Evolutionary conservation across 768 basidiomycete species (phyloP).

Genomic region (Leccinum truebloodii): DNA sequence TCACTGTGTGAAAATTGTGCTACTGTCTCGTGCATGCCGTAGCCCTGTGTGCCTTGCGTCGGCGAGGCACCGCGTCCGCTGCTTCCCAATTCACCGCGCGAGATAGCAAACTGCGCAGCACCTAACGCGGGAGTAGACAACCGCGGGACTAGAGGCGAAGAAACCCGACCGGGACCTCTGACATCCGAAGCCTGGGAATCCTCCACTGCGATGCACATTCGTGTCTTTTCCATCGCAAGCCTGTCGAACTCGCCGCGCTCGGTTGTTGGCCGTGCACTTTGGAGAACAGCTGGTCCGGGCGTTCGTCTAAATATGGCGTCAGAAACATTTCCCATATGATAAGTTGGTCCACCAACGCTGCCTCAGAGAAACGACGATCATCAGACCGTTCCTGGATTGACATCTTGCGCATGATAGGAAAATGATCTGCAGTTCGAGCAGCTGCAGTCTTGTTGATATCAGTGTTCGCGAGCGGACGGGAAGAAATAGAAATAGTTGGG

Average conservation of each 20-base stretch:
- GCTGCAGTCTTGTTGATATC: not conserved
- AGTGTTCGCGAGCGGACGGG: not conserved
- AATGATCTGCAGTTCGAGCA: not conserved
- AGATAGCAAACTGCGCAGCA: not conserved
- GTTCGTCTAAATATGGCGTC: slow-evolving; percentile 9
- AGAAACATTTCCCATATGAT: not conserved
- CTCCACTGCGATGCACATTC: not conserved
- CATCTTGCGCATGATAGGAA: not conserved
- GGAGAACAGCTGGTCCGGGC: not conserved
- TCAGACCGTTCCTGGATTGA: not conserved
- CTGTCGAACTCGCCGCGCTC: not conserved
- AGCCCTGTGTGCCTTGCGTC: not conserved
- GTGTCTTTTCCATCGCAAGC: not conserved
- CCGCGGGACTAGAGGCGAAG: not conserved
- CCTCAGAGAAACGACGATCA: not conserved
- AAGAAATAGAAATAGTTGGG: not conserved
- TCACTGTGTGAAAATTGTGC: not conserved
- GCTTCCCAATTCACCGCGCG: not conserved
- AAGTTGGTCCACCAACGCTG: slow-evolving; percentile 9
- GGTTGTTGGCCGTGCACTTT: not conserved
- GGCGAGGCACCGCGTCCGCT: not conserved
- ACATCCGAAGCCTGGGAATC: not conserved
- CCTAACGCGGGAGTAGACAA: not conserved
- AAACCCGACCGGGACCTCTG: too few species aligned
- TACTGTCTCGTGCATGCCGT: not conserved